These are phyloP conservation scores for Closterium sp. DNA, from an alignment of 139 green algal genomes.

Conservation along the genomic window DNA sequence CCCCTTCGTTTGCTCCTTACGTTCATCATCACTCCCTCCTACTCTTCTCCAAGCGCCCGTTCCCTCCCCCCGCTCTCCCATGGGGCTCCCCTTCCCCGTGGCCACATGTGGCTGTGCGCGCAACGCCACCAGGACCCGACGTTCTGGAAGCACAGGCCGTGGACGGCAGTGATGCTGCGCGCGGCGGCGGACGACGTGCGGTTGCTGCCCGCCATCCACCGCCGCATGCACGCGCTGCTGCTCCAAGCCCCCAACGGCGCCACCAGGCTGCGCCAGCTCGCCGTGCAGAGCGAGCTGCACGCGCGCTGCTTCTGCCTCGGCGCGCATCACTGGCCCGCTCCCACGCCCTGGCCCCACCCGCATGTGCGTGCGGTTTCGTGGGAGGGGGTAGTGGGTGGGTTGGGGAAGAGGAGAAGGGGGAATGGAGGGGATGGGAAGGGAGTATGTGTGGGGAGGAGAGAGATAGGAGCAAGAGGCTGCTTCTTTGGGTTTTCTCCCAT, in stretches of 20 bases:
- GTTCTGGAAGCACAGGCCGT: constrained; percentile 24
- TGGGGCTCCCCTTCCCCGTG: background rate
- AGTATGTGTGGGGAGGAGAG: background rate
- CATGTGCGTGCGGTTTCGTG: background rate
- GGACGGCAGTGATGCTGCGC: constrained; percentile 21
- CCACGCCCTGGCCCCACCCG: background rate
- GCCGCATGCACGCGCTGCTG: background rate
- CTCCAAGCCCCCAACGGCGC: background rate
- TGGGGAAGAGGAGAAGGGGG: too few relatives aligned
- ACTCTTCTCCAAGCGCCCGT: background rate
- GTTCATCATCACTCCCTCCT: background rate
- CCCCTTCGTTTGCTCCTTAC: background rate
- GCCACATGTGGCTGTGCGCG: too few relatives aligned
- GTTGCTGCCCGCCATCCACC: background rate
- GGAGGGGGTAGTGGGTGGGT: too few relatives aligned
- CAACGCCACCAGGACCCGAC: constrained; percentile 5
- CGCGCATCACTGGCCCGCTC: background rate
- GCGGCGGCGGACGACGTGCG: constrained; percentile 29
- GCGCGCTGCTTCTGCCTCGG: background rate
- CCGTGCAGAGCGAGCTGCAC: background rate
- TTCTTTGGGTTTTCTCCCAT: too few relatives aligned
- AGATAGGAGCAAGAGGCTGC: background rate
- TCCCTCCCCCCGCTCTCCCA: background rate
- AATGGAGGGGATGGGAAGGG: background rate
- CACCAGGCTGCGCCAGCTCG: background rate